Conservation (phyloP, 345 rosid species). For the Populus pruinosa region DNA sequence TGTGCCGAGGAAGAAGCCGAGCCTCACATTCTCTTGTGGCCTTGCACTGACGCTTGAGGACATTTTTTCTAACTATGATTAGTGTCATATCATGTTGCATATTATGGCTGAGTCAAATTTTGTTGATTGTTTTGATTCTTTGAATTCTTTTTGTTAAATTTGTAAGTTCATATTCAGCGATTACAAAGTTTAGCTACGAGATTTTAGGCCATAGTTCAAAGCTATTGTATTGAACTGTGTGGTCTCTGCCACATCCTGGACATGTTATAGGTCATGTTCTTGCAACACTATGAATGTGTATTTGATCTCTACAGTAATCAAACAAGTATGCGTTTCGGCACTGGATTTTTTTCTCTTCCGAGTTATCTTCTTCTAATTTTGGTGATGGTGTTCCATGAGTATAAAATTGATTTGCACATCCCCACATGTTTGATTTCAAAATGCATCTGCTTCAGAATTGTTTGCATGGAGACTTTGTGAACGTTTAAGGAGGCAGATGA, state of each 20-base stretch:
- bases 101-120: constrained; percentile 1
- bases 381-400: not conserved
- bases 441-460: not conserved
- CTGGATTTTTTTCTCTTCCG: not conserved
- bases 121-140: constrained; percentile 37
- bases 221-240: constrained; percentile 51
- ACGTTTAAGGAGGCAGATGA: not conserved
- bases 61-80: constrained; percentile 71
- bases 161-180: constrained; percentile 12
- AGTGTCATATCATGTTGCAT: constrained; percentile 1
- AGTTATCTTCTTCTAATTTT: not conserved
- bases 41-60: constrained; percentile 60
- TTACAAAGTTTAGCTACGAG: constrained; percentile 5
- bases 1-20: constrained; percentile 74
- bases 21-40: constrained; percentile 64
- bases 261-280: not conserved
- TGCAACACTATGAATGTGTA: constrained; percentile 2
- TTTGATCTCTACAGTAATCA: not conserved
- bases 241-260: constrained; percentile 19
- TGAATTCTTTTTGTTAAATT: constrained; percentile 12
- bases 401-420: not conserved
- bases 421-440: not conserved
- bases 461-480: not conserved
- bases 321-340: not conserved
- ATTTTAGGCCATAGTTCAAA: constrained; percentile 52